Conservation (phyloP, 306 rosid species). For the Abrus pulchellus region DNA sequence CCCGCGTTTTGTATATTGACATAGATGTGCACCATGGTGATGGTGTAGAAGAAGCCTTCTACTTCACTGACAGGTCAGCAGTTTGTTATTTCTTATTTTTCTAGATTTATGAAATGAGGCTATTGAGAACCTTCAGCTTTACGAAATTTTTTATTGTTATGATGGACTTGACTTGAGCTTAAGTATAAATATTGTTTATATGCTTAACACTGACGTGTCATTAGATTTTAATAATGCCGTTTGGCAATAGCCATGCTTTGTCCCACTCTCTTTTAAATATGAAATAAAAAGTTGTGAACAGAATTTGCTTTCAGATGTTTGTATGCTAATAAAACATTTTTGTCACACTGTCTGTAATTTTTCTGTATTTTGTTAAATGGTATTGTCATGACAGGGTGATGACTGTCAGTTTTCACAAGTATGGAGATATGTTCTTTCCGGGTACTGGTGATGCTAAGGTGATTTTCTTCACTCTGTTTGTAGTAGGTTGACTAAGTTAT, state of each 20-base stretch:
- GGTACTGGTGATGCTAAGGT: slow-evolving; percentile 99
- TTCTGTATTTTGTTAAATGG: slow-evolving; percentile 45
- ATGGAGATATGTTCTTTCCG: slow-evolving; percentile 93
- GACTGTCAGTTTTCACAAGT: slow-evolving; percentile 99
- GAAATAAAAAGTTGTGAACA: slow-evolving; percentile 25
- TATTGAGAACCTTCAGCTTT: slow-evolving; percentile 25
- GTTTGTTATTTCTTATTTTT: slow-evolving; percentile 36
- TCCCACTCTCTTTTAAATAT: slow-evolving; percentile 24
- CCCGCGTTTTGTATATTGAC: slow-evolving; percentile 96
- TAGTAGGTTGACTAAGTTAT: slow-evolving; percentile 12
- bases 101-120: slow-evolving; percentile 31
- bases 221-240: slow-evolving; percentile 29
- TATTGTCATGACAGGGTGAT: slow-evolving; percentile 83
- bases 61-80: slow-evolving; percentile 89
- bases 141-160: slow-evolving; percentile 7
- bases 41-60: slow-evolving; percentile 99
- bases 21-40: slow-evolving; percentile 99
- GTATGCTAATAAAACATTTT: slow-evolving; percentile 5
- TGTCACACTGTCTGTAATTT: background rate
- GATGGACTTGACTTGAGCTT: slow-evolving; percentile 19
- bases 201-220: background rate
- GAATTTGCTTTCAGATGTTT: slow-evolving; percentile 33
- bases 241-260: slow-evolving; percentile 18
- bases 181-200: slow-evolving; percentile 6
- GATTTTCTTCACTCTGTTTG: slow-evolving; percentile 52